Evolutionary conservation across 345 rosid species (phyloP).

Genomic region (Hibiscus tridactylites): DNA sequence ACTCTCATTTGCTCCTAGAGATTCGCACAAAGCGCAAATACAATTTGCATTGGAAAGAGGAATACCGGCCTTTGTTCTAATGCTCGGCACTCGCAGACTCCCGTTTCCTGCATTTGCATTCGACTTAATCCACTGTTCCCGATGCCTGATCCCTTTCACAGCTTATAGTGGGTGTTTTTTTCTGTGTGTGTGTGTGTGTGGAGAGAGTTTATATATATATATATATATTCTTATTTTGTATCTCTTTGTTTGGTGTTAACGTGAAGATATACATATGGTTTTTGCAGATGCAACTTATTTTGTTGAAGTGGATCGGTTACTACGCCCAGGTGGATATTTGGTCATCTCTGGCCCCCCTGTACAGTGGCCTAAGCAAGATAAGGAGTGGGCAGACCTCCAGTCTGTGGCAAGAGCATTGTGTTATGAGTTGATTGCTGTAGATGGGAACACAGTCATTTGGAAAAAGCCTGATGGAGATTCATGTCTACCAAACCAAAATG

Average conservation of each 20-base stretch:
- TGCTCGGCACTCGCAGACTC: conserved; percentile 97
- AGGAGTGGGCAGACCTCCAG: conserved; percentile 98
- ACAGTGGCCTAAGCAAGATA: conserved; percentile 95
- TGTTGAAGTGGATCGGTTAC: conserved; percentile 79
- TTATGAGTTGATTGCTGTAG: conserved; percentile 79
- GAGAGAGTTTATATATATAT: not conserved
- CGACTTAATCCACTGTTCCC: conserved; percentile 82
- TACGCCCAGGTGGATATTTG: conserved; percentile 85
- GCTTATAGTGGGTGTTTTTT: conserved; percentile 76
- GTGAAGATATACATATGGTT: not conserved
- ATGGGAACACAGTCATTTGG: conserved; percentile 94
- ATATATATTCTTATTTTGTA: not conserved
- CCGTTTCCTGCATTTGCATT: conserved; percentile 93
- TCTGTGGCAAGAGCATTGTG: conserved; percentile 83
- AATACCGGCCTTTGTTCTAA: conserved; percentile 92
- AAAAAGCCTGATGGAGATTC: conserved; percentile 77
- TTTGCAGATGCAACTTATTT: conserved; percentile 86
- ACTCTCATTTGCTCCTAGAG: conserved; percentile 89
- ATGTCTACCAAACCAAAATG: conserved; percentile 64
- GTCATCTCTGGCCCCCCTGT: conserved; percentile 99
- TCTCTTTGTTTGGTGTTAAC: conserved; percentile 12
- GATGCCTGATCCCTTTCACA: conserved; percentile 88
- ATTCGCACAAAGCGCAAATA: conserved; percentile 93
- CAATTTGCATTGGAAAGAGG: conserved; percentile 97
- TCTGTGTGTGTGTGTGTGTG: not conserved